A percentile compares a stretch with the other conserved stretches of the same genome.
phyloP scores from a whole-genome alignment of 2,329 filamentous ascomycete species.

The Alternaria rosae region DNA sequence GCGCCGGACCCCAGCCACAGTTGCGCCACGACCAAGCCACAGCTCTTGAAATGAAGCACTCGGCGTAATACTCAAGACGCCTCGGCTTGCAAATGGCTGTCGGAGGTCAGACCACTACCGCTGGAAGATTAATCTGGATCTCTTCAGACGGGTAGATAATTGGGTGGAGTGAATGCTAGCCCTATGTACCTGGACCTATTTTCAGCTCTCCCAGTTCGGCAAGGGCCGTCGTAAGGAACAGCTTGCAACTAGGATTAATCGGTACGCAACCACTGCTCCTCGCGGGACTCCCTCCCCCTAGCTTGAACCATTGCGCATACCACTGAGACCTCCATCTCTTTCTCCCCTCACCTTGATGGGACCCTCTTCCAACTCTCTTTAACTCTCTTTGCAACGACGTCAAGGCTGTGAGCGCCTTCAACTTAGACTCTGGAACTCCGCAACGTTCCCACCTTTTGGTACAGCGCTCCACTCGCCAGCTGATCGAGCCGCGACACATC shows the following conservation, averaged over 20 bases:
- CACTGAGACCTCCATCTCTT: constrained; percentile 28
- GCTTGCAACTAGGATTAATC: constrained; percentile 45
- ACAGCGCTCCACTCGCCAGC: constrained; percentile 24
- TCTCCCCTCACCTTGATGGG: constrained; percentile 28
- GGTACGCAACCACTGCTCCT: constrained; percentile 28
- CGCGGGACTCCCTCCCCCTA: constrained; percentile 30
- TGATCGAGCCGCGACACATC: constrained; percentile 29
- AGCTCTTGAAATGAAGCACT: constrained; percentile 14
- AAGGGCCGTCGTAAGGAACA: constrained; percentile 25
- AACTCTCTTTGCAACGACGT: constrained; percentile 24
- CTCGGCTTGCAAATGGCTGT: constrained; percentile 3
- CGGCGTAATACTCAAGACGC: constrained; percentile 14
- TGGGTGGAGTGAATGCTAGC: neutral
- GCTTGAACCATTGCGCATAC: constrained; percentile 34
- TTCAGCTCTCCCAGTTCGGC: constrained; percentile 31
- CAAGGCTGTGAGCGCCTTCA: constrained; percentile 5
- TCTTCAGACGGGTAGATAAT: neutral
- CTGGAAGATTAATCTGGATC: neutral
- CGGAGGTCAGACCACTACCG: neutral
- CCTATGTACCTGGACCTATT: constrained; percentile 21
- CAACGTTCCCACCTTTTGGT: constrained; percentile 9
- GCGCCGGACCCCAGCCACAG: constrained; percentile 16
- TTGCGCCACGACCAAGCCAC: constrained; percentile 4
- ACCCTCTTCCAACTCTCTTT: constrained; percentile 48
- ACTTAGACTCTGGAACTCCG: constrained; percentile 15